phyloP scores from a whole-genome alignment of 441 rosid species.

The Eutrema salsugineum region DNA sequence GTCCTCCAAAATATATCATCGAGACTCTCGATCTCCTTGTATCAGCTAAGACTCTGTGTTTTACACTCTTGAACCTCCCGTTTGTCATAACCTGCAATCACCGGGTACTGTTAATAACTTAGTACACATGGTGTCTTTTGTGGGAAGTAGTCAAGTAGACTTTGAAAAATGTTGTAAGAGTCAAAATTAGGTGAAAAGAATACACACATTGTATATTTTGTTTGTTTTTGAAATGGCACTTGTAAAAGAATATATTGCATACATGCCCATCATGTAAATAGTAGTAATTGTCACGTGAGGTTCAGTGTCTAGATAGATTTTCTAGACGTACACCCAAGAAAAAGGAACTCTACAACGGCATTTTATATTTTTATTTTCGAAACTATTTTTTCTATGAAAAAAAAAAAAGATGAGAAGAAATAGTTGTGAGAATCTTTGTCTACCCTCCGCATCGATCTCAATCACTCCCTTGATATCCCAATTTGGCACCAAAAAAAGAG shows the following conservation, averaged over 20 bases:
- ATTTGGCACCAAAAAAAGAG: neutral
- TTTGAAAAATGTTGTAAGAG: neutral
- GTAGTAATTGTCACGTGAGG: slow-evolving; percentile 25
- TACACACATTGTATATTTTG: neutral
- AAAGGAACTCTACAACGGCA: neutral
- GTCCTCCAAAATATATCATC: slow-evolving; percentile 55
- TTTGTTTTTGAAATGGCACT: neutral
- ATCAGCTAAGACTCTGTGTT: slow-evolving; percentile 49
- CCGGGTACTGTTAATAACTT: neutral
- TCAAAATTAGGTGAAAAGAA: neutral
- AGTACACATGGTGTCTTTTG: neutral
- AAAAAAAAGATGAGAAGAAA: neutral
- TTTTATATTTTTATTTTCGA: neutral
- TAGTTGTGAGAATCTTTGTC: slow-evolving; percentile 15
- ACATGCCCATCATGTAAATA: slow-evolving; percentile 11
- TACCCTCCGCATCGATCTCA: slow-evolving; percentile 1
- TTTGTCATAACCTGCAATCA: slow-evolving; percentile 61
- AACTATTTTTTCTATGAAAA: neutral
- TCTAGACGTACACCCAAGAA: slow-evolving; percentile 11
- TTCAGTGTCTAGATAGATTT: slow-evolving; percentile 7
- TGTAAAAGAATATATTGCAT: neutral
- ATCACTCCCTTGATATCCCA: neutral
- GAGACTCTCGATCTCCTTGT: slow-evolving; percentile 49
- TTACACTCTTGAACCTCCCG: slow-evolving; percentile 54
- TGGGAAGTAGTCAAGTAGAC: neutral